These are phyloP conservation scores for Symmetrospora coprosmae DNA, from an alignment of 768 basidiomycete genomes.

Conservation along the genomic window DNA sequence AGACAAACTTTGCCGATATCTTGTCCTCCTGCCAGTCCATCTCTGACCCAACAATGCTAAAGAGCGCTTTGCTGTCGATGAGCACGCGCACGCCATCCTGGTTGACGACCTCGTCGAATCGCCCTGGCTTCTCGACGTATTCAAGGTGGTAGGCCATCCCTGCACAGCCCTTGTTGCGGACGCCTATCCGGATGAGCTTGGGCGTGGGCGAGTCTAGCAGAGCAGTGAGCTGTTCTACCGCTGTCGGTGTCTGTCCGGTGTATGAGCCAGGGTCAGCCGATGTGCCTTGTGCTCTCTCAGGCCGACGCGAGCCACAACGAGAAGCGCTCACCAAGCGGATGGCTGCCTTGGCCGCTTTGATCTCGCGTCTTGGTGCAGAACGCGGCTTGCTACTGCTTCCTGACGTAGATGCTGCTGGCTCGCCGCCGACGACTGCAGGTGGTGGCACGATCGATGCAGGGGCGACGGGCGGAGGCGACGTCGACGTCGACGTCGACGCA, in stretches of 20 bases:
- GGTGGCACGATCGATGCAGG: too few species aligned
- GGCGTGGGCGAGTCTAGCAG: conserved; percentile 60
- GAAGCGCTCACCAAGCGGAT: conserved; percentile 36
- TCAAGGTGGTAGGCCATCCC: conserved; percentile 81
- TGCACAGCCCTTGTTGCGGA: conserved; percentile 94
- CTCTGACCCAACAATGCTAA: conserved; percentile 94
- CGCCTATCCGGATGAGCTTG: conserved; percentile 83
- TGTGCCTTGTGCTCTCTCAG: neutral
- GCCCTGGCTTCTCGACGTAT: conserved; percentile 75
- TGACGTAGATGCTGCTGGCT: too few species aligned
- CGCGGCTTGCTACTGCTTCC: too few species aligned
- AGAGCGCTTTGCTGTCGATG: conserved; percentile 78
- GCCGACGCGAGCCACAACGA: neutral
- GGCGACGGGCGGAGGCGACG: too few species aligned
- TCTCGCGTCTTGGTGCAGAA: neutral
- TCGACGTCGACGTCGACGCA: too few species aligned
- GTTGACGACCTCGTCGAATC: conserved; percentile 90
- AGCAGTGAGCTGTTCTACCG: conserved; percentile 56
- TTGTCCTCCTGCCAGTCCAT: conserved; percentile 97
- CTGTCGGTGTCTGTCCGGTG: conserved; percentile 78
- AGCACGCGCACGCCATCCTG: conserved; percentile 88
- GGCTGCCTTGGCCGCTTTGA: conserved; percentile 37
- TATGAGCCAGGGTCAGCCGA: neutral
- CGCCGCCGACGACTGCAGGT: too few species aligned
- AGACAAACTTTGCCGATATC: conserved; percentile 51